phyloP scores from a whole-genome alignment of 768 basidiomycete genomes.

The Suillus americanus region DNA sequence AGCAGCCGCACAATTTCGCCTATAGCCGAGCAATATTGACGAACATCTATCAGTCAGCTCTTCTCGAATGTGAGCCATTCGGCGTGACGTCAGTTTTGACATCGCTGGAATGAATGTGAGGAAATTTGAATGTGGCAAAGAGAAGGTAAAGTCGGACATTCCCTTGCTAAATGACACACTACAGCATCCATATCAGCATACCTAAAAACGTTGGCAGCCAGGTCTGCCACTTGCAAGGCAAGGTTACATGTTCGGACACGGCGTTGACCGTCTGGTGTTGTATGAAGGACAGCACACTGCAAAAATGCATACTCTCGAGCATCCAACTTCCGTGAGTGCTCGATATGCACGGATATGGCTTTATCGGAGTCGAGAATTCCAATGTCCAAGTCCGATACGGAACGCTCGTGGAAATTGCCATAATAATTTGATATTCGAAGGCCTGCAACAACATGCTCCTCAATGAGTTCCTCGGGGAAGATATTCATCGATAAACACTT shows the following conservation, averaged over 20 bases:
- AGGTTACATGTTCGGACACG: constrained; percentile 85
- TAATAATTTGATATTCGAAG: constrained; percentile 63
- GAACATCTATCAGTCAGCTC: constrained; percentile 83
- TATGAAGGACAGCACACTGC: constrained; percentile 89
- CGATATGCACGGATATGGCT: constrained; percentile 70
- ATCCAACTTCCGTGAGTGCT: constrained; percentile 68
- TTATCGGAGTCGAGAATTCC: constrained; percentile 83
- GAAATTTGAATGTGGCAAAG: background rate
- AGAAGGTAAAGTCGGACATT: constrained; percentile 50
- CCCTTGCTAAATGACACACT: constrained; percentile 70
- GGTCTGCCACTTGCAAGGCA: constrained; percentile 72
- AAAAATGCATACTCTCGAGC: constrained; percentile 73
- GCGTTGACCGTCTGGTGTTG: constrained; percentile 71
- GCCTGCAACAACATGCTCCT: constrained; percentile 37
- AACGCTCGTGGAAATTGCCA: constrained; percentile 70
- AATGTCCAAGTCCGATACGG: constrained; percentile 74
- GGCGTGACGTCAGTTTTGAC: constrained; percentile 53
- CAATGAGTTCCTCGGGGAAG: background rate
- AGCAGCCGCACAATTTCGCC: constrained; percentile 83
- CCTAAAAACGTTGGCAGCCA: constrained; percentile 91
- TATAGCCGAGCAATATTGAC: constrained; percentile 79
- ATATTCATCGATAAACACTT: constrained; percentile 12
- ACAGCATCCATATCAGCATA: constrained; percentile 89
- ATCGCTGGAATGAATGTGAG: constrained; percentile 55
- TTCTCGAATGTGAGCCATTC: constrained; percentile 77